Evolutionary conservation across 2,329 filamentous ascomycete genomes (phyloP).

Genomic region (Nannizziopsis barbatae): DNA sequence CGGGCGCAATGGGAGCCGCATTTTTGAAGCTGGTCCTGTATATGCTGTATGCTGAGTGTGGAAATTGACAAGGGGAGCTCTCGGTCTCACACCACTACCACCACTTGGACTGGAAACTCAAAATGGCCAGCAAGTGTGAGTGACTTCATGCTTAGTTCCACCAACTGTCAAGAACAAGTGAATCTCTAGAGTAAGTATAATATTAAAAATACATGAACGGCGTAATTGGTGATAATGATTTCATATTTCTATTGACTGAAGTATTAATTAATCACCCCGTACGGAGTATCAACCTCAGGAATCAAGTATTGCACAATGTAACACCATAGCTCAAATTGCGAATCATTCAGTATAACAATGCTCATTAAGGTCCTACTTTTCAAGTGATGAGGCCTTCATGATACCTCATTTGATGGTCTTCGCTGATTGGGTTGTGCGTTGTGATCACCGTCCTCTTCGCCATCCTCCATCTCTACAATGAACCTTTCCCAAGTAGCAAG

Average conservation of each 20-base stretch:
- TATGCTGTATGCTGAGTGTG: neutral
- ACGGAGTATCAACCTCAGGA: too few species aligned
- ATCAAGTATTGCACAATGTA: neutral
- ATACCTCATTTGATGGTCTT: constrained; percentile 6
- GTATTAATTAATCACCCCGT: too few species aligned
- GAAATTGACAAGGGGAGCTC: neutral
- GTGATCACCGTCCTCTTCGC: constrained; percentile 13
- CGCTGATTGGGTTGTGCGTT: constrained; percentile 1
- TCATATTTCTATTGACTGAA: too few species aligned
- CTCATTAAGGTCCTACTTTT: neutral
- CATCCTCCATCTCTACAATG: constrained; percentile 67
- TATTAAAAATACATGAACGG: too few species aligned
- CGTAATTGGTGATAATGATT: too few species aligned
- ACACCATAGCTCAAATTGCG: constrained; percentile 6
- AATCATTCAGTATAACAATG: constrained; percentile 4
- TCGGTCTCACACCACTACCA: too few species aligned
- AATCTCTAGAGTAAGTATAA: too few species aligned
- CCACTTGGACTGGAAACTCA: too few species aligned
- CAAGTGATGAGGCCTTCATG: neutral
- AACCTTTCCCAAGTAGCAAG: constrained; percentile 82
- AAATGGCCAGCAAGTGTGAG: too few species aligned
- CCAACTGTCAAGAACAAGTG: too few species aligned
- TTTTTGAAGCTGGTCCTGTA: constrained; percentile 12
- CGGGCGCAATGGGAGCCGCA: constrained; percentile 27
- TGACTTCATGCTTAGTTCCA: too few species aligned